Evolutionary conservation across 345 rosid species (phyloP).

Genomic region (Jatropha curcas): DNA sequence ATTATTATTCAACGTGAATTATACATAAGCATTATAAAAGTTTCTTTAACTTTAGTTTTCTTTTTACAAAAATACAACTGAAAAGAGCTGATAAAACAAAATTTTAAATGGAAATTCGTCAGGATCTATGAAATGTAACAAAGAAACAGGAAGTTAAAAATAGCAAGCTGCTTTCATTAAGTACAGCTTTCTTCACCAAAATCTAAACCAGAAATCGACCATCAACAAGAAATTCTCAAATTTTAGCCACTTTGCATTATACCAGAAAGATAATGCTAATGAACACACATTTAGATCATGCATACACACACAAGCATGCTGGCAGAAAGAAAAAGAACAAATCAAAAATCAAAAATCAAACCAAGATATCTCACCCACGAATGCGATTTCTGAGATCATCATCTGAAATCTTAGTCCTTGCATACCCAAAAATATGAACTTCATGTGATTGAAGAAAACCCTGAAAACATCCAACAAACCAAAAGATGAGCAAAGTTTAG

Average conservation of each 20-base stretch:
- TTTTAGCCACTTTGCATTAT: too few relatives aligned
- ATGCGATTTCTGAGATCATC: constrained; percentile 68
- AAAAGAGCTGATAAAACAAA: neutral
- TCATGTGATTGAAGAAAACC: constrained; percentile 76
- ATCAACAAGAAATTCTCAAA: neutral
- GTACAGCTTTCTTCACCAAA: neutral
- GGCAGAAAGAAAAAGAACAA: neutral
- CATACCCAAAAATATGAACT: constrained; percentile 94
- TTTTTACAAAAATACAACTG: neutral
- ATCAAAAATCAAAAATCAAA: neutral
- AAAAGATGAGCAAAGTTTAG: neutral
- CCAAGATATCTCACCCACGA: constrained; percentile 51
- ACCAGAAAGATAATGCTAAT: too few relatives aligned
- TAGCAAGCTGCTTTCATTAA: neutral
- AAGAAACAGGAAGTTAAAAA: neutral
- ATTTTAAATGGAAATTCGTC: neutral
- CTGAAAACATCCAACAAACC: constrained; percentile 38
- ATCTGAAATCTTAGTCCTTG: constrained; percentile 84
- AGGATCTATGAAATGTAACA: neutral
- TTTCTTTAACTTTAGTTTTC: constrained; percentile 14
- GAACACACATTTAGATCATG: too few relatives aligned
- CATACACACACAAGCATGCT: neutral
- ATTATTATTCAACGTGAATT: constrained; percentile 4
- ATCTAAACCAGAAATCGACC: neutral
- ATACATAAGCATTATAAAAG: constrained; percentile 5